Conservation (phyloP, 2,329 filamentous ascomycete species). For the Aspergillus latus region DNA sequence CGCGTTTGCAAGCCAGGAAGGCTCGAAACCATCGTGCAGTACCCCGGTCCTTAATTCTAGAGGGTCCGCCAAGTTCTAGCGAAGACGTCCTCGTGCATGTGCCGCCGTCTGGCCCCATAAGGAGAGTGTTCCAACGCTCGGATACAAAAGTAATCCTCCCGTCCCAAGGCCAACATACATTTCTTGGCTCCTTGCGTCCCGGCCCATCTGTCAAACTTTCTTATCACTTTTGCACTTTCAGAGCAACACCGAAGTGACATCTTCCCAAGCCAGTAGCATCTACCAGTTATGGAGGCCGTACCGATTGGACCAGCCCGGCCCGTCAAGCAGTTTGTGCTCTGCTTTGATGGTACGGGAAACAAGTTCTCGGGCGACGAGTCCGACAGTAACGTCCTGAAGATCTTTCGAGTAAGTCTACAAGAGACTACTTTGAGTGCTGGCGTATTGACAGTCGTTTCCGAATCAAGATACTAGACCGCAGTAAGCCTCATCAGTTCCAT, state of each 20-base stretch:
- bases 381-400: constrained; percentile 40
- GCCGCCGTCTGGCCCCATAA: constrained; percentile 5
- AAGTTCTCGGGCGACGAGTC: constrained; percentile 39
- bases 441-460: neutral
- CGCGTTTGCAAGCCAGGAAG: constrained; percentile 5
- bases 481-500: constrained; percentile 41
- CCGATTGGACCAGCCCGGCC: constrained; percentile 31
- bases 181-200: constrained; percentile 10
- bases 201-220: constrained; percentile 4
- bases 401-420: constrained; percentile 40
- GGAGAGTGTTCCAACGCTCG: neutral
- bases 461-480: constrained; percentile 43
- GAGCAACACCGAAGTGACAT: neutral
- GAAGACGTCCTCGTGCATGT: constrained; percentile 10
- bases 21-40: constrained; percentile 7
- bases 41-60: constrained; percentile 1
- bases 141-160: constrained; percentile 1
- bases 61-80: constrained; percentile 3
- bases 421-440: neutral
- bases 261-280: neutral
- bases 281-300: constrained; percentile 11
- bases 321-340: constrained; percentile 42
- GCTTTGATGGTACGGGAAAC: constrained; percentile 48
- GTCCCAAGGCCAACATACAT: constrained; percentile 6
- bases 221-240: neutral